These are phyloP conservation scores for Clohesyomyces aquaticus DNA, from an alignment of 495 filamentous ascomycete genomes.

Conservation along the genomic window DNA sequence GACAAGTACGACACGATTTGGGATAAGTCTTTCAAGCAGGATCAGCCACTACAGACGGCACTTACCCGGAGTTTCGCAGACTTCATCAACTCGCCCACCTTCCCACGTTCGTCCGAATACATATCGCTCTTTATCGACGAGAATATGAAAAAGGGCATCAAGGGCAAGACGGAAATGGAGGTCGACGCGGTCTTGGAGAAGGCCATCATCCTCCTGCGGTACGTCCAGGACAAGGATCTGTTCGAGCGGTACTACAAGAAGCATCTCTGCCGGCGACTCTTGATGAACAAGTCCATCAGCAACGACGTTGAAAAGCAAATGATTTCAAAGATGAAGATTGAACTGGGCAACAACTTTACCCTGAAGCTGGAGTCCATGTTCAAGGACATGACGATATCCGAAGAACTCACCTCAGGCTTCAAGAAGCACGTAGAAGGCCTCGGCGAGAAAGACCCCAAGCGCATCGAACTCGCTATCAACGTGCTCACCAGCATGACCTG, in stretches of 20 bases:
- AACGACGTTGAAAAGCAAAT: conserved; percentile 92
- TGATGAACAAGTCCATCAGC: conserved; percentile 84
- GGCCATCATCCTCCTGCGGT: conserved; percentile 82
- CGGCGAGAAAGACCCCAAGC: conserved; percentile 67
- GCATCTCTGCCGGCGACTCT: conserved; percentile 81
- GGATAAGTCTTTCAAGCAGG: conserved; percentile 67
- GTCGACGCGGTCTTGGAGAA: conserved; percentile 88
- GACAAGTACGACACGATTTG: conserved; percentile 86
- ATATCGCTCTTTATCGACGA: conserved; percentile 97
- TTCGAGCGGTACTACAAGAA: conserved; percentile 99
- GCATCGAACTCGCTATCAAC: conserved; percentile 77
- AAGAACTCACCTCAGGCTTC: conserved; percentile 79
- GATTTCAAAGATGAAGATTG: conserved; percentile 94
- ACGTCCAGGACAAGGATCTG: conserved; percentile 88
- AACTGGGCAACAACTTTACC: conserved; percentile 93
- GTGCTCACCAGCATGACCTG: conserved; percentile 92
- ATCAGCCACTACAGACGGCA: conserved; percentile 77
- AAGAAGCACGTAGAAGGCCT: conserved; percentile 66
- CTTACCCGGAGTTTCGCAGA: conserved; percentile 82
- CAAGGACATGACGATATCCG: conserved; percentile 90
- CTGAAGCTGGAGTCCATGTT: conserved; percentile 96
- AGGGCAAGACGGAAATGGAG: conserved; percentile 87
- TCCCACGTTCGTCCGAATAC: conserved; percentile 80
- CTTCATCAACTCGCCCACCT: conserved; percentile 77
- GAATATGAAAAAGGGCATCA: conserved; percentile 90